phyloP scores from a whole-genome alignment of 176 grass and related monocot genomes.

The Lolium multiflorum region DNA sequence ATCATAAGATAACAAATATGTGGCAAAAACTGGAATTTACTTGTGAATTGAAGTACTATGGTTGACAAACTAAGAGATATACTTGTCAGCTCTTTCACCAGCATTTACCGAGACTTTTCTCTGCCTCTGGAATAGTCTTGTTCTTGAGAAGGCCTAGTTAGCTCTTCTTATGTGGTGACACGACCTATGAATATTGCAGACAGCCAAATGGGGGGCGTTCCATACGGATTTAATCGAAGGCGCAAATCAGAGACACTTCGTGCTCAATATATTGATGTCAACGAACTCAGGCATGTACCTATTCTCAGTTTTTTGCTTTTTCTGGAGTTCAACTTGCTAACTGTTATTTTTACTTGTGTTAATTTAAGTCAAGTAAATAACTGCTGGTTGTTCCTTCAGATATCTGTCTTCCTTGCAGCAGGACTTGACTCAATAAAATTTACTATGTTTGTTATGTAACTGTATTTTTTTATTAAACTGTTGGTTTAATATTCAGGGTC shows the following conservation, averaged over 20 bases:
- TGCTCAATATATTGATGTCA: conserved; percentile 83
- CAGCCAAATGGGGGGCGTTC: conserved; percentile 51
- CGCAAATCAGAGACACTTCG: conserved; percentile 95
- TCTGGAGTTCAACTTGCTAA: not conserved
- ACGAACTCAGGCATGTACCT: conserved; percentile 68
- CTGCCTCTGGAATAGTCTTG: not conserved
- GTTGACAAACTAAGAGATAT: conserved; percentile 25
- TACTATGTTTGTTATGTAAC: conserved; percentile 6
- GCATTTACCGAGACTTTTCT: not conserved
- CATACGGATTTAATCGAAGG: conserved; percentile 59
- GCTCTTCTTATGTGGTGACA: conserved; percentile 38
- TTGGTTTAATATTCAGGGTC: conserved; percentile 58
- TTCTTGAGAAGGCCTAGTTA: not conserved
- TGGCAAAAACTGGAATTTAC: not conserved
- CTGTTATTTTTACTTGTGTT: conserved; percentile 24
- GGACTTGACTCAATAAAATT: not conserved
- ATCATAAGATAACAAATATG: not conserved
- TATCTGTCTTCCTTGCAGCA: conserved; percentile 9
- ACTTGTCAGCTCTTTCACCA: not conserved
- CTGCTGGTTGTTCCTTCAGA: conserved; percentile 21
- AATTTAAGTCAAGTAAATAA: conserved; percentile 18
- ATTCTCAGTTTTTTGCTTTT: not conserved
- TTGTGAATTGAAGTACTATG: not conserved
- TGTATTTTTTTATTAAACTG: conserved; percentile 21
- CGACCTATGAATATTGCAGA: conserved; percentile 50